Conservation (phyloP, 805 yeast genomes). For the Ogataea sp. region DNA sequence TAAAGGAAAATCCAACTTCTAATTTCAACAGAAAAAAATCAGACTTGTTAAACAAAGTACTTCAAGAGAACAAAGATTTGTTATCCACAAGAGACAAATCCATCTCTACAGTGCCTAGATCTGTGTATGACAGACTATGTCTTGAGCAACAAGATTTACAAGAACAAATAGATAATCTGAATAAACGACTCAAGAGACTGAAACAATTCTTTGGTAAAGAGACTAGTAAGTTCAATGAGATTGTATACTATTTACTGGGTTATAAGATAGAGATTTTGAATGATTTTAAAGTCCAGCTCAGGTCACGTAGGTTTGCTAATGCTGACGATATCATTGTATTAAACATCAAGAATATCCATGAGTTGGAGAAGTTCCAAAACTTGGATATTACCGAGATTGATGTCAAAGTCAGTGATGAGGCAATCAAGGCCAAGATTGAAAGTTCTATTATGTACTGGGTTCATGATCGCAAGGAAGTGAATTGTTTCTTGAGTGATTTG, state of each 20-base stretch:
- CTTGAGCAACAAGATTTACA: conserved; percentile 44
- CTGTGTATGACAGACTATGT: conserved; percentile 55
- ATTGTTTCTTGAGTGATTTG: conserved; percentile 72
- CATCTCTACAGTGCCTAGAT: conserved; percentile 39
- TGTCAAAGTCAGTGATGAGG: conserved; percentile 17
- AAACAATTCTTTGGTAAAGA: conserved; percentile 54
- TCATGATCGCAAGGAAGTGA: conserved; percentile 56
- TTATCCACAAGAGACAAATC: conserved; percentile 7
- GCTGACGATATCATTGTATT: background rate
- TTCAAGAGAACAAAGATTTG: conserved; percentile 52
- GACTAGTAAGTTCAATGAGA: conserved; percentile 62
- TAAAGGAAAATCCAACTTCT: conserved; percentile 57
- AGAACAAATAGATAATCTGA: conserved; percentile 35
- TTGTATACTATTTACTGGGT: conserved; percentile 63
- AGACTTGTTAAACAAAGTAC: conserved; percentile 39
- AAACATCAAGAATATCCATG: background rate
- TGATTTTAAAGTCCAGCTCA: conserved; percentile 47
- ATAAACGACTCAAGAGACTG: conserved; percentile 45
- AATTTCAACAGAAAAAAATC: conserved; percentile 55
- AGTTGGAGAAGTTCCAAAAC: background rate
- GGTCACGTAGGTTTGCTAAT: conserved; percentile 31
- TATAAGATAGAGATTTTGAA: conserved; percentile 61
- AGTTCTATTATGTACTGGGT: conserved; percentile 61
- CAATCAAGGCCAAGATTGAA: conserved; percentile 25
- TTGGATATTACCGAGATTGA: background rate